Base-by-base conservation (phyloP, 805 yeast species). In the Priceomyces carsonii region DNA sequence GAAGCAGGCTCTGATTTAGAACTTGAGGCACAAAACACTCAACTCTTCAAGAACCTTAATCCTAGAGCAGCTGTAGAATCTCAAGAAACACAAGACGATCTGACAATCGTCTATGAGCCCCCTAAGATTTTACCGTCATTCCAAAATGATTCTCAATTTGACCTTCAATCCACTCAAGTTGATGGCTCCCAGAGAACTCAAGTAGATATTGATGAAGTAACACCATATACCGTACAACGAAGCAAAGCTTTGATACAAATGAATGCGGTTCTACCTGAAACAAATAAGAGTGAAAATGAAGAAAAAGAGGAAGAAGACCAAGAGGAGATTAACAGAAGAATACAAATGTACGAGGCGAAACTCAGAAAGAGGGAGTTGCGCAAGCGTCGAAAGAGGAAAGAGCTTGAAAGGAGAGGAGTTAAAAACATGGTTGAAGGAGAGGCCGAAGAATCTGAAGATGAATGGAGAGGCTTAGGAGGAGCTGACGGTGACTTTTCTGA, bases 381-480 rank as follows among this genome's bases (percentile, higher is more conserved):
- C 35, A 40, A 48, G 3, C 51, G 67, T 14, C 55, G 51, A 37
- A 48, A 55, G 33, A 59, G 75, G 33, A 73, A 63, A 42, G 85
- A 79, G 42, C 58, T 82, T 66, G 83, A 75, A 42, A 63, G 73
- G 18, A 69, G 62, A 38, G 90, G 90, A 2, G 45, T 80, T 13
- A 70, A 70, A 35, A 68, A 75, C 17, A 72, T 86, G 35, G 67
- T 85, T 54, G 91, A 86, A 49, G 81, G 83, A 32, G 93, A 85
- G 64, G 95, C 95, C 28, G 89, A 77, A 47, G 95, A 86, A 63
- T 84, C 93, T 23, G 95, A 86, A 41, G 95, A 86, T 66, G 95
- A 86, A 63, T 86, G 88, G 85, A 75, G 75, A 32, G 95, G 93
- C 3, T 49, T 83, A 32, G 93, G 91, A 44, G 95, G 95, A 40